phyloP scores from a whole-genome alignment of 495 filamentous ascomycete species.

The Lophiotrema nucula region DNA sequence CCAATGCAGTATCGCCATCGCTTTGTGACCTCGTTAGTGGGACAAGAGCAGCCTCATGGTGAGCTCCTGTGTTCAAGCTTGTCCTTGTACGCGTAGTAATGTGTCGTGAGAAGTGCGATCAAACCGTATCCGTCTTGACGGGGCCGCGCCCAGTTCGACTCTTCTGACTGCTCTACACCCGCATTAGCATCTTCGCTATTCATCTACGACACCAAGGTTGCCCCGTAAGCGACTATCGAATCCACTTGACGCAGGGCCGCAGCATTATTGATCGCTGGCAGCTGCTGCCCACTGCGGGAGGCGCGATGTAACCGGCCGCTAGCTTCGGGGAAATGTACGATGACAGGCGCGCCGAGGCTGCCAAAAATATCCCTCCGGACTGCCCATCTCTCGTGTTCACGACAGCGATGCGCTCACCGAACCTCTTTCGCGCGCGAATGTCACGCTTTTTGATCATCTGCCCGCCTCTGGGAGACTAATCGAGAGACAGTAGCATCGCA shows the following conservation, averaged over 20 bases:
- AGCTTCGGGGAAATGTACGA: slow-evolving; percentile 4
- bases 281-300: slow-evolving; percentile 2
- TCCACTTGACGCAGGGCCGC: neutral
- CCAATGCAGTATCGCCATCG: too few relatives aligned
- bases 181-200: neutral
- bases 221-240: neutral
- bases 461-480: neutral
- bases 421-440: neutral
- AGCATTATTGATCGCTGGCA: neutral
- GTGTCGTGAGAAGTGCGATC: too few relatives aligned
- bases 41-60: too few relatives aligned
- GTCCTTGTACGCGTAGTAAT: too few relatives aligned
- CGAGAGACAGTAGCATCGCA: slow-evolving; percentile 13
- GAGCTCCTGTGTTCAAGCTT: too few relatives aligned
- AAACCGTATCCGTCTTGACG: neutral
- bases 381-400: slow-evolving; percentile 5
- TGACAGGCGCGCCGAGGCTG: slow-evolving; percentile 10
- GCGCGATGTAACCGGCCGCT: slow-evolving; percentile 24
- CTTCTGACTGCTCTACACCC: neutral
- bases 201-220: neutral
- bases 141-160: neutral
- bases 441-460: slow-evolving; percentile 20
- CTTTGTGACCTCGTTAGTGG: too few relatives aligned
- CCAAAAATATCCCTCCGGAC: slow-evolving; percentile 27
- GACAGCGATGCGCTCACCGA: slow-evolving; percentile 8